These are phyloP conservation scores for Cadophora gregata DNA, from an alignment of 2,329 filamentous ascomycete genomes.

Conservation along the genomic window DNA sequence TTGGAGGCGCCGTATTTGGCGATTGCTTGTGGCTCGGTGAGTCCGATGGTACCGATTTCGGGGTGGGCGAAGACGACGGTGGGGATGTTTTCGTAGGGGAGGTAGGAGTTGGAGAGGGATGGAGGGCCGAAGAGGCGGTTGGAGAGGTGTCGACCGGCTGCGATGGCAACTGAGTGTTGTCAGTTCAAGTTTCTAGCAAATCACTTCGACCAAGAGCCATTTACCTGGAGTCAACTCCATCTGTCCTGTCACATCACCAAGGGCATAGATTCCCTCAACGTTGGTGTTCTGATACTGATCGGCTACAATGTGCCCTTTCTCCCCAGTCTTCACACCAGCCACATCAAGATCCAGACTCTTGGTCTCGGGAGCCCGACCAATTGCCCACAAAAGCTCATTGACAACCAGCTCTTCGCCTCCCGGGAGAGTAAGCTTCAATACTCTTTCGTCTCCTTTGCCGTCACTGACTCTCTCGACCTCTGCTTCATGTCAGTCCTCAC, in stretches of 20 bases:
- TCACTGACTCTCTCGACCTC: constrained; percentile 60
- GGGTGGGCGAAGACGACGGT: constrained; percentile 89
- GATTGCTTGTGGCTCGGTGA: constrained; percentile 80
- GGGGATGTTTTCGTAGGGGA: constrained; percentile 80
- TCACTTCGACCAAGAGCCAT: not conserved
- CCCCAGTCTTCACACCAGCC: constrained; percentile 70
- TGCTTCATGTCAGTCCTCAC: constrained; percentile 61
- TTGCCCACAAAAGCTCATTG: constrained; percentile 77
- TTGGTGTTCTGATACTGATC: constrained; percentile 86
- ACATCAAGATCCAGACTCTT: constrained; percentile 74
- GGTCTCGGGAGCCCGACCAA: constrained; percentile 77
- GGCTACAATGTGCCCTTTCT: constrained; percentile 71
- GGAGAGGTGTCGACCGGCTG: constrained; percentile 77
- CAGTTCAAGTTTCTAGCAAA: not conserved
- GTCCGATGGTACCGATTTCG: constrained; percentile 79
- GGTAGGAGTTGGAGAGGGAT: constrained; percentile 64
- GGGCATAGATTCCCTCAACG: constrained; percentile 75
- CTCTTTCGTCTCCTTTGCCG: constrained; percentile 67
- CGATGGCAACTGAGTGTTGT: constrained; percentile 72
- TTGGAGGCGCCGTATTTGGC: constrained; percentile 74
- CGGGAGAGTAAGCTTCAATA: constrained; percentile 74
- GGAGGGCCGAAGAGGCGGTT: constrained; percentile 79
- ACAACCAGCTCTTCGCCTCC: constrained; percentile 66
- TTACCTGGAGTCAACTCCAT: constrained; percentile 74
- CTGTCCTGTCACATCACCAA: constrained; percentile 82